Conservation (phyloP, 2,329 filamentous ascomycete species). For the Fusarium sp. region DNA sequence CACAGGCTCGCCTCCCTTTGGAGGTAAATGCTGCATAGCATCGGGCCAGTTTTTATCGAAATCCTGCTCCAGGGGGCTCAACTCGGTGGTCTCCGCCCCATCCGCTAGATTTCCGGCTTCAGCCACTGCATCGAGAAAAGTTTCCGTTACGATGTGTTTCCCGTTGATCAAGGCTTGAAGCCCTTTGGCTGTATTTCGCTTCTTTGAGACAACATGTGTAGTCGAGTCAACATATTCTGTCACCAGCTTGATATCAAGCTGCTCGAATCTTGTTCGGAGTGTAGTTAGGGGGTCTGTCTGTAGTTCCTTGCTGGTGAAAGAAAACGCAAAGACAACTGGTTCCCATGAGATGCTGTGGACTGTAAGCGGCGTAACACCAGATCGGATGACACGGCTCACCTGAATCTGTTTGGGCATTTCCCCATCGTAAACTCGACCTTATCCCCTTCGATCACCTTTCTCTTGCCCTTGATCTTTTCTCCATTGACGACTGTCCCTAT, state of each 20-base stretch:
- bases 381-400: slow-evolving; percentile 49
- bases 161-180: slow-evolving; percentile 87
- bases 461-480: slow-evolving; percentile 71
- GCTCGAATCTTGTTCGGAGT: slow-evolving; percentile 75
- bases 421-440: slow-evolving; percentile 76
- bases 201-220: slow-evolving; percentile 88
- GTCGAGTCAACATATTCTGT: slow-evolving; percentile 76
- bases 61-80: slow-evolving; percentile 75
- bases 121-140: slow-evolving; percentile 78
- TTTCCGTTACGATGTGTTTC: slow-evolving; percentile 76
- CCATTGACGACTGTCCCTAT: slow-evolving; percentile 84
- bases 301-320: slow-evolving; percentile 75
- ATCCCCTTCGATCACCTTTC: slow-evolving; percentile 59
- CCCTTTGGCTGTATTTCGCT: slow-evolving; percentile 88
- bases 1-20: slow-evolving; percentile 78
- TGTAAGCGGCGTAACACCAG: slow-evolving; percentile 12
- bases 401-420: slow-evolving; percentile 70
- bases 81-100: slow-evolving; percentile 57
- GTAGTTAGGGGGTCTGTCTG: slow-evolving; percentile 71
- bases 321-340: slow-evolving; percentile 83
- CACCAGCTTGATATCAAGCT: slow-evolving; percentile 88
- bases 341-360: slow-evolving; percentile 77
- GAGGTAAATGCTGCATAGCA: slow-evolving; percentile 75
- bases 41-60: slow-evolving; percentile 84
- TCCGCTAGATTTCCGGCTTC: slow-evolving; percentile 63